These are phyloP conservation scores for Neonothopanus nambi DNA, from an alignment of 1,284 basidiomycete genomes.

Conservation along the genomic window DNA sequence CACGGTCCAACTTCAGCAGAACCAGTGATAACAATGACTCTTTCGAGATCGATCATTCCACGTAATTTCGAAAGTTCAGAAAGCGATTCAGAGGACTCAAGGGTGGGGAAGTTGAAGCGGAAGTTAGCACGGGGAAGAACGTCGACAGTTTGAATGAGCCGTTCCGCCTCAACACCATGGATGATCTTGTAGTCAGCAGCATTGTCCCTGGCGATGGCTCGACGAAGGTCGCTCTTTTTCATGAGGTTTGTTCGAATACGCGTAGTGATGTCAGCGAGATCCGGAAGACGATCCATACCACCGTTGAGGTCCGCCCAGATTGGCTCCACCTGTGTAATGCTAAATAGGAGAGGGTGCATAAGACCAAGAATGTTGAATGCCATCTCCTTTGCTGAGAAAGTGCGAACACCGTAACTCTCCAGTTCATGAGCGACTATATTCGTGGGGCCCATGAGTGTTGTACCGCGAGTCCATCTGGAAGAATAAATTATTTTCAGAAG, in stretches of 20 bases:
- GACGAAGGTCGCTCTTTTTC: constrained; percentile 88
- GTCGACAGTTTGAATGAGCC: constrained; percentile 89
- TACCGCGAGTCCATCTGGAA: constrained; percentile 90
- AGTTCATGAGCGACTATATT: constrained; percentile 95
- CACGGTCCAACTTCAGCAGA: constrained; percentile 99
- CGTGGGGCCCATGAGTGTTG: constrained; percentile 96
- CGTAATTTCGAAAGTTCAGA: constrained; percentile 76
- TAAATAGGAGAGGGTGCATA: constrained; percentile 99
- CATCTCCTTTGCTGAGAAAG: constrained; percentile 99
- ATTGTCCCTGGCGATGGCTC: constrained; percentile 92
- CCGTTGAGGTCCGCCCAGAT: constrained; percentile 98
- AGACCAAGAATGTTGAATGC: constrained; percentile 98
- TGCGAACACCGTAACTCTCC: constrained; percentile 92
- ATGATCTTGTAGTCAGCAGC: constrained; percentile 92
- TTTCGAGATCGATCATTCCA: constrained; percentile 91
- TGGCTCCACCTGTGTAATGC: constrained; percentile 99
- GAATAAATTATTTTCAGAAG: constrained; percentile 20
- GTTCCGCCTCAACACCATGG: constrained; percentile 91
- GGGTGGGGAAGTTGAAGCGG: constrained; percentile 88
- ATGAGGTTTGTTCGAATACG: constrained; percentile 81
- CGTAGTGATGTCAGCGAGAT: constrained; percentile 88
- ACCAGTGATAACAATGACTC: constrained; percentile 94
- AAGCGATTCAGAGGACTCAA: constrained; percentile 69
- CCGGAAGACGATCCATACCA: constrained; percentile 95
- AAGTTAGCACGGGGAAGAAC: constrained; percentile 97